Conservation (phyloP, 192 early-diverging fungal genomes). For the Backusella parvicylindrica region DNA sequence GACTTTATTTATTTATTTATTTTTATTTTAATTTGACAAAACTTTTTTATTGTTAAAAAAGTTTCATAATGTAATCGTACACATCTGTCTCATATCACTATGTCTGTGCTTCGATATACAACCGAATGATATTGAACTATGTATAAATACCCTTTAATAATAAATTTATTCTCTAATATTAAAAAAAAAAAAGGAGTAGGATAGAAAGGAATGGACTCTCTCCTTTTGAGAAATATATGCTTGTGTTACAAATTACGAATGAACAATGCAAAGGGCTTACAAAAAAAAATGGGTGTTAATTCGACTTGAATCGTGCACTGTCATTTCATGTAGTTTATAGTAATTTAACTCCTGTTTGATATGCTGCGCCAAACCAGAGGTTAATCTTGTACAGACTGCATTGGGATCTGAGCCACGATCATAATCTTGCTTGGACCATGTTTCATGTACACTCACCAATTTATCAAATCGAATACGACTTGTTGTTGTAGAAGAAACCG, state of each 20-base stretch:
- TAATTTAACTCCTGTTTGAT: slow-evolving; percentile 94
- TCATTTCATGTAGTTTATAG: slow-evolving; percentile 92
- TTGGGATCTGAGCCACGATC: slow-evolving; percentile 83
- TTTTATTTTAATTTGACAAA: neutral
- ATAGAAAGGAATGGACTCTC: neutral
- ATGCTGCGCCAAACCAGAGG: slow-evolving; percentile 72
- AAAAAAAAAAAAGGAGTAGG: neutral
- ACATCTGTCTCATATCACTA: neutral
- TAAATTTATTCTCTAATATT: neutral
- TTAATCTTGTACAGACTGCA: slow-evolving; percentile 75
- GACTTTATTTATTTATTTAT: neutral
- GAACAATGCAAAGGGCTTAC: neutral
- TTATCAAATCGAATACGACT: slow-evolving; percentile 9
- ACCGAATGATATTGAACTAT: neutral
- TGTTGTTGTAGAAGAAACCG: neutral
- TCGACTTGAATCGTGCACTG: slow-evolving; percentile 75
- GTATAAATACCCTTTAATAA: neutral
- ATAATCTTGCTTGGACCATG: slow-evolving; percentile 76
- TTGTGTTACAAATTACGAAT: neutral
- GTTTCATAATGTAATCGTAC: neutral
- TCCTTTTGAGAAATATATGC: neutral
- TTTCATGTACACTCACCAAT: slow-evolving; percentile 47
- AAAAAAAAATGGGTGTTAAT: slow-evolving; percentile 63
- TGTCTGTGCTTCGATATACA: neutral
- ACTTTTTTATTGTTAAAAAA: neutral